Evolutionary conservation across 805 yeast species (phyloP).

Genomic region (Kregervanrija fluxuum): DNA sequence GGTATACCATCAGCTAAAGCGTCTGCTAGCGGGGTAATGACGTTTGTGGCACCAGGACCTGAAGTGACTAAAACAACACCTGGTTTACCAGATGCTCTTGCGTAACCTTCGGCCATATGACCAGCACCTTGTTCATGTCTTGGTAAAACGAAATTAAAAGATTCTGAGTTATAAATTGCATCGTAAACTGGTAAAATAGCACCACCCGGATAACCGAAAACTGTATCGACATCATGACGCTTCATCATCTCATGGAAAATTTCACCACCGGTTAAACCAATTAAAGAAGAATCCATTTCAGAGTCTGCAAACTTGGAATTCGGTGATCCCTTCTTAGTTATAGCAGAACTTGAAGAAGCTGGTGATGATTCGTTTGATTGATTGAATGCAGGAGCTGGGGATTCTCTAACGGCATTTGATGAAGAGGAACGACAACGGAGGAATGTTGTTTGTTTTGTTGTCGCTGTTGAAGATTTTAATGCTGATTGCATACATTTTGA

Average conservation of each 20-base stretch:
- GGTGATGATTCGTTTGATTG: constrained; percentile 11
- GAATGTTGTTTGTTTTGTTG: no score
- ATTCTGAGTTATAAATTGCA: constrained; percentile 86
- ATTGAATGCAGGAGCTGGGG: constrained; percentile 17
- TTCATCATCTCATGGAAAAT: constrained; percentile 98
- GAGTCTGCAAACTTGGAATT: constrained; percentile 4
- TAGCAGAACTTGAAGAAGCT: constrained; percentile 5
- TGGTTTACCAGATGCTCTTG: constrained; percentile 90
- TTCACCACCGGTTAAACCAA: constrained; percentile 97
- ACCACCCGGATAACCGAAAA: constrained; percentile 98
- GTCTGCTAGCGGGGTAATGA: constrained; percentile 97
- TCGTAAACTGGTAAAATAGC: constrained; percentile 97
- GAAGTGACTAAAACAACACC: constrained; percentile 98
- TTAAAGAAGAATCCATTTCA: constrained; percentile 68
- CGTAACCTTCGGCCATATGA: constrained; percentile 99
- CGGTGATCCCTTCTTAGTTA: constrained; percentile 13
- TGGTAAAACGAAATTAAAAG: constrained; percentile 87
- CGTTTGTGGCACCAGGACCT: constrained; percentile 99
- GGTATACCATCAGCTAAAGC: constrained; percentile 98
- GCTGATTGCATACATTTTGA: no score
- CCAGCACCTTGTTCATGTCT: constrained; percentile 99
- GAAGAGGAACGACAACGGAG: constrained; percentile 7
- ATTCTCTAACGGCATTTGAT: constrained; percentile 10
- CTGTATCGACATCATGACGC: constrained; percentile 90
- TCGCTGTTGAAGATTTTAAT: no score